phyloP scores from a whole-genome alignment of 768 basidiomycete genomes.

The Termitomyces sp. region DNA sequence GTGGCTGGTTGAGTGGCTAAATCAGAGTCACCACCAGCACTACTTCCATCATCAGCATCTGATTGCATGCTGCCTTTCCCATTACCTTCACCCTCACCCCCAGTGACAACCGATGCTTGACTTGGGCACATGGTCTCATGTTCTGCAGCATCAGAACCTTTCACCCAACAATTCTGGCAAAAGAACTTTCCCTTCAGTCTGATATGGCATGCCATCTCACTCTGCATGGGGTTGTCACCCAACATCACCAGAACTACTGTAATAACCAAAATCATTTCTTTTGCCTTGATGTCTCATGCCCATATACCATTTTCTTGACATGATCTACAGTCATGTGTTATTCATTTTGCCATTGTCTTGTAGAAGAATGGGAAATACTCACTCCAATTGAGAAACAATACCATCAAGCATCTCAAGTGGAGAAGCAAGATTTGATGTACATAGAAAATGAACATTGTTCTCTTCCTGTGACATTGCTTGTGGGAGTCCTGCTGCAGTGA shows the following conservation, averaged over 20 bases:
- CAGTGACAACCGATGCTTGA: not conserved
- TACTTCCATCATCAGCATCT: too few species aligned
- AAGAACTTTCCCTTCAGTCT: constrained; percentile 33
- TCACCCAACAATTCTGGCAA: constrained; percentile 31
- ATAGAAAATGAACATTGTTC: constrained; percentile 29
- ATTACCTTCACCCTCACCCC: not conserved
- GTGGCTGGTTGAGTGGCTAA: too few species aligned
- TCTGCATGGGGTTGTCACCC: constrained; percentile 47
- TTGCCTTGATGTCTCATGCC: constrained; percentile 30
- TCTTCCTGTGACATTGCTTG: constrained; percentile 16
- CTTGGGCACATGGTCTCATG: constrained; percentile 13
- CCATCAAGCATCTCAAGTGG: constrained; percentile 31
- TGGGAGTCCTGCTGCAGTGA: constrained; percentile 26
- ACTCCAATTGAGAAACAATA: constrained; percentile 22
- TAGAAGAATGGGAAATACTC: not conserved
- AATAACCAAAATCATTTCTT: constrained; percentile 28
- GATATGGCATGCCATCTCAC: constrained; percentile 42
- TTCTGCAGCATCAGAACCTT: constrained; percentile 9
- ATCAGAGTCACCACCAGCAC: too few species aligned
- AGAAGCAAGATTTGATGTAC: constrained; percentile 27
- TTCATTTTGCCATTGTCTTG: not conserved
- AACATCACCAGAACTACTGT: constrained; percentile 27
- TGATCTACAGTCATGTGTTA: not conserved
- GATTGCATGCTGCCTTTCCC: not conserved
- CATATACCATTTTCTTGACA: constrained; percentile 24